Base-by-base conservation (phyloP, 2,329 filamentous ascomycete genomes). In the Pyrenochaeta sp. region DNA sequence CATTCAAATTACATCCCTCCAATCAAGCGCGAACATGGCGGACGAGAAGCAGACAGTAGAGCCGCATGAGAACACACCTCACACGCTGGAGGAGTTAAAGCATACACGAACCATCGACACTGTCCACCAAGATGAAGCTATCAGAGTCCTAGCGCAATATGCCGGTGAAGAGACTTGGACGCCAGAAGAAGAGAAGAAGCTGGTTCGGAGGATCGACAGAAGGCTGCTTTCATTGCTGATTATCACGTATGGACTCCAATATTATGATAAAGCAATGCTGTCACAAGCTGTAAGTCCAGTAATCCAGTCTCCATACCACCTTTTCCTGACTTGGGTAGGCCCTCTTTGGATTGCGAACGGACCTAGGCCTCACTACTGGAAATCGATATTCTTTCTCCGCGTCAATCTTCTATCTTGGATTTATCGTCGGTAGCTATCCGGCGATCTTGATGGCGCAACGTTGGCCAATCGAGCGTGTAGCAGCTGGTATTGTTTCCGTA, bases 391-490 rank as follows among this genome's bases (percentile, higher is more conserved):
- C 79, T 39, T 82, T 81, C 77, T 74, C 80, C 10, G 66, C 69
- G 1, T 56, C 61, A 9, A 77, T 83, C 22, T 82, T 84, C 54
- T 82, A 82, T 59, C 55, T 65, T 7, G 79, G 79, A 15, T 85
- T 85, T 66, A 82, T 85, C 42, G 75, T 79, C 12, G 82, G 82
- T 1, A 75, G 79, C 19, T 84, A 83, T 55, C 83, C 82, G 2
- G 75, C 78, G 3, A 78, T 80, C 27, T 53, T 75, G 5, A 68
- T 81, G 28, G 81, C 82, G 0, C 82, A 84, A 60, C 65, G 78
- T 24, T 83, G 72, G 51, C 82, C 81, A 0, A 80, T 83, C 40
- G 81, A 83, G 55, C 76, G 80, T 1, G 81, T 84, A 3, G 80
- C 80, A 40, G 77, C 79, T 1, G 58, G 63, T 1, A 77, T 74